Conservation (phyloP, 2,329 filamentous ascomycete species). For the Xylaria sp. region DNA sequence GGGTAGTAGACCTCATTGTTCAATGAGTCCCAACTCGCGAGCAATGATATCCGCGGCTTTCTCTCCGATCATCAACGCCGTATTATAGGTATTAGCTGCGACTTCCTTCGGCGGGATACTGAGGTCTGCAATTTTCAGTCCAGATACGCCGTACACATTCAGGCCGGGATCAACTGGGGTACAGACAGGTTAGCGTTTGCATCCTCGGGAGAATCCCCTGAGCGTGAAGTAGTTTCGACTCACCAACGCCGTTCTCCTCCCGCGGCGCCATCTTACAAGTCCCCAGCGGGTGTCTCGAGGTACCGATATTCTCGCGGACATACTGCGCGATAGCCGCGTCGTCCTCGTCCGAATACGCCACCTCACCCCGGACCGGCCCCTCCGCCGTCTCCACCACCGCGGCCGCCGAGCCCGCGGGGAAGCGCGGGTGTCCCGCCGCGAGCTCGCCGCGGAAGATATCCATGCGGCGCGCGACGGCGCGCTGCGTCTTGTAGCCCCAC, state of each 20-base stretch:
- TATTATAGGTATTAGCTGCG: conserved; percentile 48
- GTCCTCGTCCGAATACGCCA: conserved; percentile 48
- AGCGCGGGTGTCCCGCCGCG: conserved; percentile 46
- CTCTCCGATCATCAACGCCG: conserved; percentile 49
- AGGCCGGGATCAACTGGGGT: conserved; percentile 40
- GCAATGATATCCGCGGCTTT: conserved; percentile 21
- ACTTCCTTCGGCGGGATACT: conserved; percentile 45
- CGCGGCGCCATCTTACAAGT: conserved; percentile 50
- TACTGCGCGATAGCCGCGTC: conserved; percentile 50
- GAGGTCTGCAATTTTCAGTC: conserved; percentile 32
- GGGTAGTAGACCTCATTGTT: not conserved
- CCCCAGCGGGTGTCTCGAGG: conserved; percentile 49
- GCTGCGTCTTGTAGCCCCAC: conserved; percentile 65
- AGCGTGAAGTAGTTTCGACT: not conserved
- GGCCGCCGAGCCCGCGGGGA: conserved; percentile 44
- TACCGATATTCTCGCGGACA: conserved; percentile 42
- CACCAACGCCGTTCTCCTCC: conserved; percentile 44
- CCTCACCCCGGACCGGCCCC: not conserved
- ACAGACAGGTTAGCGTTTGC: not conserved
- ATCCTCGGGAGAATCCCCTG: not conserved
- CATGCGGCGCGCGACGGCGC: conserved; percentile 60
- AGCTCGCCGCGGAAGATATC: conserved; percentile 51
- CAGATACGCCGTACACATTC: conserved; percentile 47
- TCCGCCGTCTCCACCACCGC: conserved; percentile 21
- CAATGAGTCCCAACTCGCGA: conserved; percentile 12